A percentile compares a stretch with the other conserved stretches of the same genome.
Evolutionary conservation across 306 rosid genomes (phyloP).

Genomic region (Trifolium fragiferum): DNA sequence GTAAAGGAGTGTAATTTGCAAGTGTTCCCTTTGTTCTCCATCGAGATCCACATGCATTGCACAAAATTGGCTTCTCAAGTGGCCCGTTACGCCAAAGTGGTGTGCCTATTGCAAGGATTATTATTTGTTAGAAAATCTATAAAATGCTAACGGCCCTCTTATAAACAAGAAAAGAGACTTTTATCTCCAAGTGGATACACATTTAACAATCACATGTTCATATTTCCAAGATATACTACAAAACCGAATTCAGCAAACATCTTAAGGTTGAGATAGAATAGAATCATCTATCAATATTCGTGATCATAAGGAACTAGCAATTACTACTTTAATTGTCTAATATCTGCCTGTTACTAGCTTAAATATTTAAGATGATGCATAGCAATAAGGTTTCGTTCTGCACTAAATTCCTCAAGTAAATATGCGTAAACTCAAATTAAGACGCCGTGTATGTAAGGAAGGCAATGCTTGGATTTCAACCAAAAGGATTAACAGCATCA

Average conservation of each 20-base stretch:
- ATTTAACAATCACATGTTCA: conserved; percentile 28
- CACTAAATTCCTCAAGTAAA: conserved; percentile 28
- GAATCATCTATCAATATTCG: conserved; percentile 28
- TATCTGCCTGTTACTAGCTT: conserved; percentile 27
- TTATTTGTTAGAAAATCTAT: conserved; percentile 48
- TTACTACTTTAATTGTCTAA: conserved; percentile 25
- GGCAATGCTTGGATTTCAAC: conserved; percentile 40
- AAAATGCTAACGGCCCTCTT: conserved; percentile 23
- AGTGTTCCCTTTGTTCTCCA: conserved; percentile 99
- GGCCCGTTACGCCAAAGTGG: conserved; percentile 99
- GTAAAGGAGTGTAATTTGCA: conserved; percentile 94
- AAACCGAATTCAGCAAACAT: conserved; percentile 32
- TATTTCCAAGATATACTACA: conserved; percentile 12
- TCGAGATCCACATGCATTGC: conserved; percentile 99
- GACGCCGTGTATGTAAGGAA: conserved; percentile 32
- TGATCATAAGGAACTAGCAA: conserved; percentile 32
- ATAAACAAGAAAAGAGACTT: conserved; percentile 23
- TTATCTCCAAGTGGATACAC: conserved; percentile 29
- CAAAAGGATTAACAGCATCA: conserved; percentile 26
- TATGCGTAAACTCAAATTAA: conserved; percentile 14
- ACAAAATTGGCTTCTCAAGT: conserved; percentile 93
- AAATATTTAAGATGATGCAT: conserved; percentile 17
- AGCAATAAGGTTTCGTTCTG: conserved; percentile 5
- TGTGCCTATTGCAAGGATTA: conserved; percentile 73
- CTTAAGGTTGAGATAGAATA: conserved; percentile 38